Evolutionary conservation across 2,329 filamentous ascomycete genomes (phyloP).

Genomic region (Arthrobotrys conoides): DNA sequence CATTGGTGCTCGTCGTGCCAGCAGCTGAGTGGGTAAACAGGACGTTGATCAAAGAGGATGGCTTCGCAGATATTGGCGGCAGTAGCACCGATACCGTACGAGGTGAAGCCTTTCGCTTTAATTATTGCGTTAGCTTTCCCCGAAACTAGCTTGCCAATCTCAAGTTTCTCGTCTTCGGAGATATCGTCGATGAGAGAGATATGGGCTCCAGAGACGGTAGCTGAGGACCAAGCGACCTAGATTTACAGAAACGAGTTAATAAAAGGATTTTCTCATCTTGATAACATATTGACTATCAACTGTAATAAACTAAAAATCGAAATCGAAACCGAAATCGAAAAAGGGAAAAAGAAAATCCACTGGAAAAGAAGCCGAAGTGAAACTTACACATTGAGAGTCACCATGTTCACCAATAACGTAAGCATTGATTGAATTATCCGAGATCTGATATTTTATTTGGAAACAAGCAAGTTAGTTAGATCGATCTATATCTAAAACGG

Average conservation of each 20-base stretch:
- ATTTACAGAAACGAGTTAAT: constrained; percentile 25
- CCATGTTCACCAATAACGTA: constrained; percentile 66
- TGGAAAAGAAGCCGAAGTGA: background rate
- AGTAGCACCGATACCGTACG: constrained; percentile 65
- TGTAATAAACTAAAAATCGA: constrained; percentile 29
- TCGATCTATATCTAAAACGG: constrained; percentile 27
- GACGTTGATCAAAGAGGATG: constrained; percentile 65
- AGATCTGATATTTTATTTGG: constrained; percentile 61
- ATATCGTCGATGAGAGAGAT: constrained; percentile 63
- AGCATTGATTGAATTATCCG: constrained; percentile 65
- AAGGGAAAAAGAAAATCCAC: background rate
- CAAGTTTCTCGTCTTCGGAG: constrained; percentile 63
- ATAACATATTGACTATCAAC: constrained; percentile 23
- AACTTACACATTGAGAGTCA: constrained; percentile 65
- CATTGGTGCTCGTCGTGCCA: constrained; percentile 61
- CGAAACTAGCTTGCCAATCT: constrained; percentile 63
- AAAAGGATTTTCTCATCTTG: constrained; percentile 6
- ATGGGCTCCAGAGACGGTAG: constrained; percentile 64
- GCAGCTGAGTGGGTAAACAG: constrained; percentile 64
- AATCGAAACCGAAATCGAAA: too few species aligned
- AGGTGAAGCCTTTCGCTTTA: constrained; percentile 65
- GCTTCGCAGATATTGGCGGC: constrained; percentile 65
- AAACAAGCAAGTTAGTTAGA: constrained; percentile 30
- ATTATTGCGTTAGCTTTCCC: constrained; percentile 66
- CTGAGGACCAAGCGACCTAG: constrained; percentile 65